Base-by-base conservation (phyloP, 176 grass and related monocot species). In the Avena eriantha region DNA sequence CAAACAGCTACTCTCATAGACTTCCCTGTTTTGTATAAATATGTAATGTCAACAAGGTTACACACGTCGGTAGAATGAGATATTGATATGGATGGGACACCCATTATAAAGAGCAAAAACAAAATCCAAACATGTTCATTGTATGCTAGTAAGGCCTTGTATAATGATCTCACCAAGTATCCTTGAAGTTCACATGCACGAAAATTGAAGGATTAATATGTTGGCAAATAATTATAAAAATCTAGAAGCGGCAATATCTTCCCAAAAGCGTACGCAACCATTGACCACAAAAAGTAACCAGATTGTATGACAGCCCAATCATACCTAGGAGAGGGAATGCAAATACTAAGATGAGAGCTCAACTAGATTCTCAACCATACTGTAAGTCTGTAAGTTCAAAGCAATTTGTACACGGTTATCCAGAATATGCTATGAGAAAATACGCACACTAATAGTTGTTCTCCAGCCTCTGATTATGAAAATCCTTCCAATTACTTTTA, bases 201-300 rank as follows among this genome's bases (percentile, higher is more conserved):
- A n/a, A 63, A 63, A 63, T 10, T 26, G 23, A 63, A 63, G 10
- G 39, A 41, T 41, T 41, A 41, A 41, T 41, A 41, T 41, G 39
- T 41, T 41, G 39, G 39, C 39, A 5, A 41, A 41, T 41, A 41
- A 41, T 41, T 41, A 41, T 41, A 41, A 41, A 41, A 41, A 41
- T 41, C 39, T 41, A 41, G 39, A 41, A 41, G 39, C 39, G 39
- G 39, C 39, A 41, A 41, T 6, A 5, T 41, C 39, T 41, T 41
- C 26, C 12, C 10, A 47, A 9, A 47, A 47, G 0, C 7, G 10
- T 41, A 5, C 7, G 94, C 97, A 73, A 96, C 94, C 94, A 99
- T 99, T 51, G 94, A 85, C 97, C 97, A 99, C 73, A 99, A 83
- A 72, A 99, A 99, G 91, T 99, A 99, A 86, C 97, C 97, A 90